Base-by-base conservation (phyloP, 495 filamentous ascomycete genomes). In the Trichoderma gamsii region DNA sequence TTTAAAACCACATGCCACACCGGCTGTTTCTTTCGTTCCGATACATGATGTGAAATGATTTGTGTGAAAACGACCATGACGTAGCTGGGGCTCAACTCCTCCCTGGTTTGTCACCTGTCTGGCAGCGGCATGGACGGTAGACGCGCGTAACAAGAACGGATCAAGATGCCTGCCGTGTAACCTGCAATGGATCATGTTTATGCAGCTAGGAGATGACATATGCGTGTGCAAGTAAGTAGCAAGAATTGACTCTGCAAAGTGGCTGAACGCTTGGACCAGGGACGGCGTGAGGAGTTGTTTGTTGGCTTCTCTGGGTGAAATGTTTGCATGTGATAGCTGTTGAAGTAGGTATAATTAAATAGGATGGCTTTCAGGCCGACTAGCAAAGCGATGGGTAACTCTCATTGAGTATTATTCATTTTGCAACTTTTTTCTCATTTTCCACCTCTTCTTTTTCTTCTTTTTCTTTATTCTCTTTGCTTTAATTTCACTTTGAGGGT, bases 21-120 rank as follows among this genome's bases (percentile, higher is more conserved):
- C 18, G 0, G 44, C 70, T n/a, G 83, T 49, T 49, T 8, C 12
- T 49, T 3, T 46, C 12, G 13, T 4, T 7, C 44, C 2, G 44
- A 49, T n/a, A n/a, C 44, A 49, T n/a, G 29, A 29, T 29, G 4
- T 49, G 44, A n/a, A 15, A 12, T 49, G 44, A 1, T 13, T 29
- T 29, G 16, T 32, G 56, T 32, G 56, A 35, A 3, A 29, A 15
- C 35, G 8, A 32, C 44, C 1, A 61, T 61, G 56, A 61, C 56
- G 27, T 29, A 61, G 56, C 49, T 21, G 9, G 9, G n/a, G n/a
- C 49, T 51, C 46, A n/a, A 52, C 16, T 8, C 49, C 7, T 9
- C 35, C 7, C 3, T 38, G 5, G 5, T 38, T 6, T 38, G 2
- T 38, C 2, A 5, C 8, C 35, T 38, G 3, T 38, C 35, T 38